Conservation (phyloP, 176 grass and related monocot species). For the Metroxylon sagu region DNA sequence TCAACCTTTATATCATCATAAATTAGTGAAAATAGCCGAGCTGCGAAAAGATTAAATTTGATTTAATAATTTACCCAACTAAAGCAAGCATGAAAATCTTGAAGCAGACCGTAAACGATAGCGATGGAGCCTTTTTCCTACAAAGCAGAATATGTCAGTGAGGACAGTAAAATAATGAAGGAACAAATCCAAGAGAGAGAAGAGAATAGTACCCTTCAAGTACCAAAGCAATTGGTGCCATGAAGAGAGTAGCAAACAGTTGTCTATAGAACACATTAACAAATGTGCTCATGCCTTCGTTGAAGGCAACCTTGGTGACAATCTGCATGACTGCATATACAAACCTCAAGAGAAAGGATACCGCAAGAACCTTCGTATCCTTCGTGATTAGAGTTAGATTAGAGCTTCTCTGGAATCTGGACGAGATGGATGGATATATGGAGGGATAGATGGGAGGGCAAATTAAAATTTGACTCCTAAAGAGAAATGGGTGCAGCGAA, state of each 20-base stretch:
- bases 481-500: too few relatives aligned
- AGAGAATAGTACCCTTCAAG: slow-evolving; percentile 36
- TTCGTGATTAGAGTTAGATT: slow-evolving; percentile 3
- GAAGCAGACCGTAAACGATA: slow-evolving; percentile 33
- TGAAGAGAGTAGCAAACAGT: slow-evolving; percentile 33
- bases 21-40: too few relatives aligned
- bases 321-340: slow-evolving; percentile 65
- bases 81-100: slow-evolving; percentile 62
- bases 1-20: too few relatives aligned
- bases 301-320: slow-evolving; percentile 46
- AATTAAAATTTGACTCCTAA: too few relatives aligned
- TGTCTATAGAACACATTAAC: slow-evolving; percentile 80
- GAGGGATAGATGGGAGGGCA: too few relatives aligned
- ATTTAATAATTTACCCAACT: slow-evolving; percentile 35
- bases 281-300: slow-evolving; percentile 52
- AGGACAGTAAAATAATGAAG: too few relatives aligned
- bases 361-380: slow-evolving; percentile 25
- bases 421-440: too few relatives aligned
- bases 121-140: slow-evolving; percentile 51
- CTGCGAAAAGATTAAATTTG: too few relatives aligned
- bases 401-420: too few relatives aligned
- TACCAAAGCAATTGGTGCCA: slow-evolving; percentile 40
- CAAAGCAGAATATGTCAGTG: neutral
- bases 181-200: too few relatives aligned
- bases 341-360: slow-evolving; percentile 40